Conservation (phyloP, 371 early-diverging fungal genomes). For the Apophysomyces trapeziformis region DNA sequence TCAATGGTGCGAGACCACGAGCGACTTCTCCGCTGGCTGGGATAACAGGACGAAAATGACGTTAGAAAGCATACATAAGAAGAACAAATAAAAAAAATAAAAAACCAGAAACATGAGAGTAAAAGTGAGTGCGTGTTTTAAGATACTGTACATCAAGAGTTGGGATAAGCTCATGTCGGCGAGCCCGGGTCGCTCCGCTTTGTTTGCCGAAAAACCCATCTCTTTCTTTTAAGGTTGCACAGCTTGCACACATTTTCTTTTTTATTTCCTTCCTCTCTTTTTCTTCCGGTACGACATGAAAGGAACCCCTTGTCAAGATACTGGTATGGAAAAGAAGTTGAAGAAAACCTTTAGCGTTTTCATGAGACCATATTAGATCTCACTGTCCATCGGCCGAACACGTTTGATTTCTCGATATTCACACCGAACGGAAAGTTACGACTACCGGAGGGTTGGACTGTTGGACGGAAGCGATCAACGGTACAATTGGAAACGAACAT, state of each 20-base stretch:
- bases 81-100: too few relatives aligned
- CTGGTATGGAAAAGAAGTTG: neutral
- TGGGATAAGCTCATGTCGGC: neutral
- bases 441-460: constrained; percentile 34
- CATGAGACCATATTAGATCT: neutral
- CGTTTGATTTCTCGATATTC: constrained; percentile 6
- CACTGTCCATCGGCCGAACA: neutral
- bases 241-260: neutral
- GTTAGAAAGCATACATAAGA: too few relatives aligned
- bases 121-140: too few relatives aligned
- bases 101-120: too few relatives aligned
- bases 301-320: neutral
- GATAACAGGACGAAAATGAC: constrained; percentile 19
- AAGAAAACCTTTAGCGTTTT: neutral
- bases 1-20: constrained; percentile 3
- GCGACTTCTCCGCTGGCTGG: constrained; percentile 21
- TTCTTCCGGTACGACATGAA: constrained; percentile 4
- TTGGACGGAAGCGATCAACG: constrained; percentile 28
- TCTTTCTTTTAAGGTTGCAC: constrained; percentile 2
- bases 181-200: neutral
- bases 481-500: constrained; percentile 41
- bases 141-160: neutral
- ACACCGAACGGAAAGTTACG: neutral
- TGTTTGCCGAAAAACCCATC: neutral
- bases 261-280: constrained; percentile 6